Base-by-base conservation (phyloP, 2,329 filamentous ascomycete species). In the Colletotrichum liaoningense region DNA sequence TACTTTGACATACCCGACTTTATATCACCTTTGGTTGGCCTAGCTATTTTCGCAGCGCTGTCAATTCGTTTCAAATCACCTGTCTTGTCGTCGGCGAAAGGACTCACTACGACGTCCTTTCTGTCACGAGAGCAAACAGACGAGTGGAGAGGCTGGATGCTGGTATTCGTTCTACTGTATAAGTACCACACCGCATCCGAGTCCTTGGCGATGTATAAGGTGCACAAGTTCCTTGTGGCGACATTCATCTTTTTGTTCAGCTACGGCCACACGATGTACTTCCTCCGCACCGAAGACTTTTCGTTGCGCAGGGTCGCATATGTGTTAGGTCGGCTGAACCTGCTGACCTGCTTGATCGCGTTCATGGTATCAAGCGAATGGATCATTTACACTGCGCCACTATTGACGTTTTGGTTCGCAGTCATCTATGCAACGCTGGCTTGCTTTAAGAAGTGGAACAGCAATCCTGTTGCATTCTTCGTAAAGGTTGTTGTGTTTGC, bases 61-160 rank as follows among this genome's bases (percentile, higher is more conserved):
- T 72, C 72, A 75, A 73, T 35, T 30, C 72, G 69, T 7, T 56
- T 56, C 30, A 56, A 56, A 26, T 22, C 60, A 52, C 28, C 52
- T 55, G 28, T 26, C 8, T n/a, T 54, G 26, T 28, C 55, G 8
- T 57, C 59, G 2, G n/a, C 55, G 42, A 69, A 16, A 35, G 54
- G 55, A 5, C 19, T 62, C 12, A 30, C 52, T 5, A 56, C 64
- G 5, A 75, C 77, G 5, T 66, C 63, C 5, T 75, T 75, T 30
- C 80, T 92, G 5, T 84, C 87, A 0, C 84, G 90, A 63, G 83
- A 87, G 58, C 89, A 92, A 75, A 89, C 88, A 0, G 86, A 92
- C 74, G 91, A 93, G 78, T 91, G 90, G 86, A 93, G 92, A 81
- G 91, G 91, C 2, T 88, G 89, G 85, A 90, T 93, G 88, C 90